Evolutionary conservation across 75 land plant species (phyloP).

Genomic region (Ceratopteris richardii): DNA sequence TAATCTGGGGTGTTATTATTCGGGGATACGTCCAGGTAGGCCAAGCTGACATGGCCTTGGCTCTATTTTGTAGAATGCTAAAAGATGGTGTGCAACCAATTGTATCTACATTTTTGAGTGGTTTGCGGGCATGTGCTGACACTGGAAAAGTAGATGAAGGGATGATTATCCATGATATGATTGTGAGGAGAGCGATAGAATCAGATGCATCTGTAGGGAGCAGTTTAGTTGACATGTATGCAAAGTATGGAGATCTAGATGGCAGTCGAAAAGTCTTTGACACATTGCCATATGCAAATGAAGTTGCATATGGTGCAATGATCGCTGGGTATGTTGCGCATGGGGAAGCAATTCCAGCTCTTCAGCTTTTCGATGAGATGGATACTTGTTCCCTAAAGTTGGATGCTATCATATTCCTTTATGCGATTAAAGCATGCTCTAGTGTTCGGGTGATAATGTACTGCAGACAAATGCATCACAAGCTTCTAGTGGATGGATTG

Average conservation of each 20-base stretch:
- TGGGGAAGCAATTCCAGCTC: slow-evolving; percentile 5
- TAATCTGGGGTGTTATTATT: slow-evolving; percentile 50
- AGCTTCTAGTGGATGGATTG: background rate
- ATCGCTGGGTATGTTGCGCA: slow-evolving; percentile 14
- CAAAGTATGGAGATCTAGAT: slow-evolving; percentile 45
- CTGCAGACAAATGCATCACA: slow-evolving; percentile 9
- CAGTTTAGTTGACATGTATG: slow-evolving; percentile 55
- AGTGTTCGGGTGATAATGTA: background rate
- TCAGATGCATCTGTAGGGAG: slow-evolving; percentile 33
- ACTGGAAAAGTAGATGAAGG: slow-evolving; percentile 32
- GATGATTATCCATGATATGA: slow-evolving; percentile 38
- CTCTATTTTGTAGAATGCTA: slow-evolving; percentile 41
- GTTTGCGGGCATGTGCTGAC: slow-evolving; percentile 1
- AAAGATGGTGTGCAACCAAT: slow-evolving; percentile 24
- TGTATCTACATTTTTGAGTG: slow-evolving; percentile 4
- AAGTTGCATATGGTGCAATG: slow-evolving; percentile 2
- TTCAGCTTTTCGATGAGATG: slow-evolving; percentile 1
- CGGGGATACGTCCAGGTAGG: slow-evolving; percentile 25
- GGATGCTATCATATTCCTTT: background rate
- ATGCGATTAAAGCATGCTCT: slow-evolving; percentile 8
- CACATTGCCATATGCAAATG: slow-evolving; percentile 1
- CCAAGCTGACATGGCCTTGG: slow-evolving; percentile 21
- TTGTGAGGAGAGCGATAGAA: slow-evolving; percentile 37
- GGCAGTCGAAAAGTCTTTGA: slow-evolving; percentile 8
- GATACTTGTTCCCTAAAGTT: background rate